A percentile compares a stretch with the other conserved stretches of the same genome.
phyloP scores from a whole-genome alignment of 192 early-diverging fungal genomes.

The Coemansia sp. region DNA sequence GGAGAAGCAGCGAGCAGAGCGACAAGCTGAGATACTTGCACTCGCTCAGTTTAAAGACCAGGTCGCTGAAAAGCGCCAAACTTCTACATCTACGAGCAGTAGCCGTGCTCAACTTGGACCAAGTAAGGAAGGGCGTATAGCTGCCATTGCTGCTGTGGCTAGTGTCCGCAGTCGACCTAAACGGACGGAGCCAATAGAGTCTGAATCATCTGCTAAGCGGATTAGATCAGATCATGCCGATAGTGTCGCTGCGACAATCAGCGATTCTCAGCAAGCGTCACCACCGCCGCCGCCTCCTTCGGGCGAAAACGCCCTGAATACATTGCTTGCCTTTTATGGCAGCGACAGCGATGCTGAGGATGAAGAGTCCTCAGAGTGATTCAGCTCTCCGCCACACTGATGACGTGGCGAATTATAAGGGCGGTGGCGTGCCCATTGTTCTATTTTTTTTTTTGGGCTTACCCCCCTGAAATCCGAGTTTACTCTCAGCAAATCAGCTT shows the following conservation, averaged over 20 bases:
- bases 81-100: neutral
- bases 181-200: neutral
- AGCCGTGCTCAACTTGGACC: neutral
- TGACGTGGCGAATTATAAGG: neutral
- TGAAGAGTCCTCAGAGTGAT: neutral
- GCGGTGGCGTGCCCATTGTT: too few species aligned
- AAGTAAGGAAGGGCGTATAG: neutral
- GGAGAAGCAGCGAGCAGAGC: conserved; percentile 11
- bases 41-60: conserved; percentile 36
- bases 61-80: conserved; percentile 22
- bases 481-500: neutral
- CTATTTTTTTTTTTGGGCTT: too few species aligned
- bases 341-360: conserved; percentile 14
- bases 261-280: neutral
- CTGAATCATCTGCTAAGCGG: neutral
- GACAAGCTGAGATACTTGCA: conserved; percentile 18
- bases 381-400: neutral
- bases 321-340: conserved; percentile 27
- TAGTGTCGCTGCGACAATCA: neutral
- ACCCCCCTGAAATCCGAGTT: neutral
- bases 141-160: conserved; percentile 7
- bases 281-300: neutral
- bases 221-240: neutral
- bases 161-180: conserved; percentile 6
- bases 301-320: neutral